Evolutionary conservation across 805 yeast genomes (phyloP), one percentile per base, ranked within the genome.

Genomic region (Candida quercuum): DNA sequence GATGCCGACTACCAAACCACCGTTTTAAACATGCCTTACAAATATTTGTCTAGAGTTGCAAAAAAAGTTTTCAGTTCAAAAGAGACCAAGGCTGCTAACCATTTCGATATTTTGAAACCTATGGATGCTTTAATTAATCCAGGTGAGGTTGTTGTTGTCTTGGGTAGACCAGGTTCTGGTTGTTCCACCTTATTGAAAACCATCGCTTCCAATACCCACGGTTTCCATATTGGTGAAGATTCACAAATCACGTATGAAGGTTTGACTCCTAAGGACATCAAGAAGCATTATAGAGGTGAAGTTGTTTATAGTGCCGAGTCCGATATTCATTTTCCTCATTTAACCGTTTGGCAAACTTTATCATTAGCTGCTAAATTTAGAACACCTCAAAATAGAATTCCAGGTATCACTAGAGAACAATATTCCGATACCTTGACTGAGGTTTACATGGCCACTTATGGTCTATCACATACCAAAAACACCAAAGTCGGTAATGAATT

Each of bases 141-240:
- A 3, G 87, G 88, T 38, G 80, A 80, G 43, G 66, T 81, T 32
- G 75, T 81, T 5, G 84, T 82, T 38, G 89, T 83, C 10, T 63
- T 83, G 32, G 91, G 93, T 40, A 72, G 89, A 59, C 91, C 91
- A 1, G 91, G 91, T 49, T 70, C 83, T 26, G 86, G 86, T 30
- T 78, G 86, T 49, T 64, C 84, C 6, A 77, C 85, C 4, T 61
- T 77, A 36, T 63, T 78, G 48, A 77, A 77, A 50, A 63, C 81
- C 5, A 58, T 79, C 33, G 68, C 81, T 29, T 63, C 74, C 23
- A 68, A 70, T 33, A 76, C 81, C 2, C 70, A 74, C 48, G 84
- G 82, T 29, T 77, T 72, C 57, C 56, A 67, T 30, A 51, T 76
- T 28, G 72, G 66, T 35, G 48, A 59, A 16, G 69, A 65, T 21